Percentiles rank a stretch among this genome's conserved stretches.
phyloP scores from a whole-genome alignment of 129 eudicot species.

The Deinandra increscens region DNA sequence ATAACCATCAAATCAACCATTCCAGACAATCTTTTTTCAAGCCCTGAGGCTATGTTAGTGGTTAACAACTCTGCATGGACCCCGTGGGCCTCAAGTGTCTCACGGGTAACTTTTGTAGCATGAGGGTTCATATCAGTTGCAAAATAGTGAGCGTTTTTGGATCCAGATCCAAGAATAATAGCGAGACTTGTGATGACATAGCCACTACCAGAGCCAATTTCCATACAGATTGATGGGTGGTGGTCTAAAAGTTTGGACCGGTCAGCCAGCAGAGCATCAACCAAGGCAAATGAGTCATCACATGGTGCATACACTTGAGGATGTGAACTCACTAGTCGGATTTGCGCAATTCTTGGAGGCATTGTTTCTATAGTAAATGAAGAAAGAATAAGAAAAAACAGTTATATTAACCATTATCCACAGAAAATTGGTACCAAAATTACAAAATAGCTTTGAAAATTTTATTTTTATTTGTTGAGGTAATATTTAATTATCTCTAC shows the following conservation, averaged over 20 bases:
- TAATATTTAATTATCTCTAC: not conserved
- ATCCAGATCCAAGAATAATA: slow-evolving; percentile 54
- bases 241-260: slow-evolving; percentile 51
- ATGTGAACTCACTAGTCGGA: slow-evolving; percentile 76
- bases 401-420: not conserved
- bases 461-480: too few relatives aligned
- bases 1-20: slow-evolving; percentile 76
- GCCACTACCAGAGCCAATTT: slow-evolving; percentile 87
- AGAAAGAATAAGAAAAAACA: not conserved
- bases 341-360: slow-evolving; percentile 61
- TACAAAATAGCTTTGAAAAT: too few relatives aligned
- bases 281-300: slow-evolving; percentile 84
- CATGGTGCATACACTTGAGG: slow-evolving; percentile 92
- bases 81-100: slow-evolving; percentile 80
- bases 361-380: slow-evolving; percentile 26
- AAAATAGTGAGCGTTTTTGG: slow-evolving; percentile 41
- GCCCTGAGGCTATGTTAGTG: slow-evolving; percentile 70
- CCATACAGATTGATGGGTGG: slow-evolving; percentile 66
- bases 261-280: slow-evolving; percentile 84
- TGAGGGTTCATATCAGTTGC: slow-evolving; percentile 89
- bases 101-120: slow-evolving; percentile 56
- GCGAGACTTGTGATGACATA: slow-evolving; percentile 85
- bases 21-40: slow-evolving; percentile 53
- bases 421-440: not conserved
- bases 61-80: slow-evolving; percentile 66